These are phyloP conservation scores for Argentina anserina DNA, from an alignment of 306 rosid genomes.

Conservation along the genomic window DNA sequence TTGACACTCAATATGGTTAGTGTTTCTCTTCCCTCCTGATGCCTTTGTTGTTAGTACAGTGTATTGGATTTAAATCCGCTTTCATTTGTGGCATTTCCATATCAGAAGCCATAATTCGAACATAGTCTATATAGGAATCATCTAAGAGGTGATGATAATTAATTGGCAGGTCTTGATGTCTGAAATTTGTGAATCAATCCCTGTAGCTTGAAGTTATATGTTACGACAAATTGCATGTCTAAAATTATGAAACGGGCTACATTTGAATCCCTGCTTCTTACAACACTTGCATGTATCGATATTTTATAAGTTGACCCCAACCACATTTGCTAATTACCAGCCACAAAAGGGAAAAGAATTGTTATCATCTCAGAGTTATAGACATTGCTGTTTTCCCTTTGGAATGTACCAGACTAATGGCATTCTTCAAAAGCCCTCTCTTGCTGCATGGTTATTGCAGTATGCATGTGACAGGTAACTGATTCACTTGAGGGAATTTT, in stretches of 20 bases:
- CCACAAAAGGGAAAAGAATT: not conserved
- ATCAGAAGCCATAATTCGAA: not conserved
- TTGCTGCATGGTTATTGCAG: not conserved
- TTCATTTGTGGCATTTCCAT: not conserved
- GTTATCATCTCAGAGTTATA: not conserved
- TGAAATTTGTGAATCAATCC: not conserved
- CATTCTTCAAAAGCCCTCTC: not conserved
- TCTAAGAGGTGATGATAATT: not conserved
- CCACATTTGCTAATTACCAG: not conserved
- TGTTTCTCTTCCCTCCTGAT: not conserved
- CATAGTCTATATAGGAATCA: not conserved
- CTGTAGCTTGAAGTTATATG: not conserved
- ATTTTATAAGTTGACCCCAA: not conserved
- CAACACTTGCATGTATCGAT: not conserved
- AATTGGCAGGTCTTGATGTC: not conserved
- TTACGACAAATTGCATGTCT: too few species aligned
- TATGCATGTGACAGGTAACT: constrained; percentile 13
- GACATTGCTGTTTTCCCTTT: not conserved
- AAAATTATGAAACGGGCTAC: too few species aligned
- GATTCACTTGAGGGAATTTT: constrained; percentile 13
- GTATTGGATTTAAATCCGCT: not conserved
- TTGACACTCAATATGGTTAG: constrained; percentile 66
- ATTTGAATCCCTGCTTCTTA: not conserved
- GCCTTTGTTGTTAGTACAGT: not conserved
- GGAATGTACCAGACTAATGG: not conserved